Conservation (phyloP, 2,329 filamentous ascomycete species). For the Erysiphe neolycopersici region DNA sequence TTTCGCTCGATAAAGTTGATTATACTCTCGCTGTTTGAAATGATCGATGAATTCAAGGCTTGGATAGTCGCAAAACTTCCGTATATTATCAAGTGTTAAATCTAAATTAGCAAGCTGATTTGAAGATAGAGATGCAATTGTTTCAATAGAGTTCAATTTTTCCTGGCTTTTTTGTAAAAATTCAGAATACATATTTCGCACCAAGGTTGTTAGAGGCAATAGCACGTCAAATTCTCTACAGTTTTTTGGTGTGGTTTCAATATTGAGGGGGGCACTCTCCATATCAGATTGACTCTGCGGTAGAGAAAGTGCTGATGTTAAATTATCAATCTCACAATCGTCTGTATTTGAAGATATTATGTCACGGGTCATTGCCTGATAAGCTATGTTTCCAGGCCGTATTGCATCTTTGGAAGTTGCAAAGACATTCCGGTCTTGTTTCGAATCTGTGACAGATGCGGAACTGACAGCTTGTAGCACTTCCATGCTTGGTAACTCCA, state of each 20-base stretch:
- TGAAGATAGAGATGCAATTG: conserved; percentile 17
- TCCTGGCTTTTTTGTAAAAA: conserved; percentile 19
- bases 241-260: conserved; percentile 5
- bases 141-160: conserved; percentile 23
- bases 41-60: conserved; percentile 22
- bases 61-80: conserved; percentile 30
- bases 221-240: conserved; percentile 23
- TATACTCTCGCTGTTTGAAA: conserved; percentile 14
- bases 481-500: too few species aligned
- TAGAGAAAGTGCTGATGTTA: background rate
- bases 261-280: background rate
- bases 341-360: too few species aligned
- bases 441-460: too few species aligned
- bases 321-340: too few species aligned
- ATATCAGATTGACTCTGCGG: background rate
- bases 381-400: too few species aligned
- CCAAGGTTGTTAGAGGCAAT: conserved; percentile 26
- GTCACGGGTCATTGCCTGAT: too few species aligned
- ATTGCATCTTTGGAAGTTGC: too few species aligned
- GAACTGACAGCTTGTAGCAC: too few species aligned
- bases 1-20: conserved; percentile 20
- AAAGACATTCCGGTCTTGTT: too few species aligned
- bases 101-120: conserved; percentile 21
- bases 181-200: conserved; percentile 24
- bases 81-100: conserved; percentile 22